Base-by-base conservation (phyloP, 192 early-diverging fungal species). In the Podila verticillata region DNA sequence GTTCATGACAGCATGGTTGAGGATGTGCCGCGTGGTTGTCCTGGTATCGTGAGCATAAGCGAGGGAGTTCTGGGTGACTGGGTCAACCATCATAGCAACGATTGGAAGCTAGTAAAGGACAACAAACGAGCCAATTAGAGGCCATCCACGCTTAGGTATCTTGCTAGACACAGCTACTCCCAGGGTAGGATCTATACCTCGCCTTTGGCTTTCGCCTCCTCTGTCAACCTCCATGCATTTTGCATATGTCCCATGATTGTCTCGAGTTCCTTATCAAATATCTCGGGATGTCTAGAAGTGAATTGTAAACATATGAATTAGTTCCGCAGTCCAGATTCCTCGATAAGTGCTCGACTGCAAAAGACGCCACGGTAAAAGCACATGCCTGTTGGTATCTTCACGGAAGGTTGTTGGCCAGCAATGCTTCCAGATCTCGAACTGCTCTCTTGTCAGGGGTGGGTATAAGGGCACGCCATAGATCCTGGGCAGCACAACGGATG, bases 381-480 rank as follows among this genome's bases (percentile, higher is more conserved):
- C 39, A 15, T 44, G 83, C 71, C 75, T 75, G 47, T 69, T 85
- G 0, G 72, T 68, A 65, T 90, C 84, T 66, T 90, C 89, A 39
- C 92, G 89, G 65, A 91, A 98, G 26, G 84, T 81, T n/a, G 95
- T 84, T 7, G 96, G 95, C 96, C 96, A 98, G 28, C 93, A 24
- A 15, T 56, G 15, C 68, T 89, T 95, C 94, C 96, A 98, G 34
- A 75, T 75, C 10, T 93, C 88, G 68, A 92, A 93, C 71, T 98
- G 95, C 12, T 86, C 69, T 6, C 83, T 59, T 1, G 93, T 95
- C 31, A 89, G 65, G 0, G 96, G 87, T 47, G 94, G 82, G 62
- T 89, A 75, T 28, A 75, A 78, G 4, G 94, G 89, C 0, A 95
- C 89, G n/a, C 61, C 48, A 35, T 83, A 73, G 8, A 83, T 66